A percentile compares a stretch with the other conserved stretches of the same genome.
Conservation (phyloP, 192 early-diverging fungal species). For the Phlyctochytrium planicorne region DNA sequence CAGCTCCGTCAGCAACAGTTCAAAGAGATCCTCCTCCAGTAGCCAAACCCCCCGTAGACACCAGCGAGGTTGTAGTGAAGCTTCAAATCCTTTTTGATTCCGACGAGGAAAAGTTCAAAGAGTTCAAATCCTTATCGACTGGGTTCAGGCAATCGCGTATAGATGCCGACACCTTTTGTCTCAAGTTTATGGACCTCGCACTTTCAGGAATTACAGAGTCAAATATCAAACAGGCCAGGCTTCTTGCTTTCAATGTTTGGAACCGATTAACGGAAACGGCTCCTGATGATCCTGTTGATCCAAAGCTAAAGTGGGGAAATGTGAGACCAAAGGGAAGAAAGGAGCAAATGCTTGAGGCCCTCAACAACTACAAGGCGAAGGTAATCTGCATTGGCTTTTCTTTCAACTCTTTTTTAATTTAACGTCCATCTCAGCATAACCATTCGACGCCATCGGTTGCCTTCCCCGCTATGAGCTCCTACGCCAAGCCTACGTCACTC, state of each 20-base stretch:
- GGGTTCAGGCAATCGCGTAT: conserved; percentile 27
- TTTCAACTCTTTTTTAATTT: neutral
- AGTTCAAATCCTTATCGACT: conserved; percentile 45
- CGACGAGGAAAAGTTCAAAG: conserved; percentile 27
- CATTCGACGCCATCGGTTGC: neutral
- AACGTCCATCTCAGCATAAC: neutral
- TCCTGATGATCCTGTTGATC: conserved; percentile 26
- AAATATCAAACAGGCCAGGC: conserved; percentile 27
- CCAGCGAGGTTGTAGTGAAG: conserved; percentile 29
- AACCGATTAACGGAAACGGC: conserved; percentile 40
- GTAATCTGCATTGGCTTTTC: conserved; percentile 17
- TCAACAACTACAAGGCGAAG: conserved; percentile 65
- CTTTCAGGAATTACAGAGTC: conserved; percentile 18
- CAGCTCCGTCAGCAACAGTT: too few relatives aligned
- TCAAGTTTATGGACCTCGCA: conserved; percentile 33
- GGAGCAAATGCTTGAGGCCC: conserved; percentile 64
- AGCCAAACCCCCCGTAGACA: conserved; percentile 8
- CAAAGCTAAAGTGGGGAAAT: neutral
- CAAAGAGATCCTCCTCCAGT: too few relatives aligned
- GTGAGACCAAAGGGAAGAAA: conserved; percentile 18
- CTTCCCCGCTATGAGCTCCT: too few relatives aligned
- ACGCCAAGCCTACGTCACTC: conserved; percentile 29
- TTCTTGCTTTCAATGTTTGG: conserved; percentile 46
- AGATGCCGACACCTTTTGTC: conserved; percentile 37
- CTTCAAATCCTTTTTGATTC: conserved; percentile 41